Percentiles rank a stretch among this genome's conserved stretches.
Evolutionary conservation across 1,139 yeast genomes (phyloP).

Genomic region (Blastobotrys capitulatus): DNA sequence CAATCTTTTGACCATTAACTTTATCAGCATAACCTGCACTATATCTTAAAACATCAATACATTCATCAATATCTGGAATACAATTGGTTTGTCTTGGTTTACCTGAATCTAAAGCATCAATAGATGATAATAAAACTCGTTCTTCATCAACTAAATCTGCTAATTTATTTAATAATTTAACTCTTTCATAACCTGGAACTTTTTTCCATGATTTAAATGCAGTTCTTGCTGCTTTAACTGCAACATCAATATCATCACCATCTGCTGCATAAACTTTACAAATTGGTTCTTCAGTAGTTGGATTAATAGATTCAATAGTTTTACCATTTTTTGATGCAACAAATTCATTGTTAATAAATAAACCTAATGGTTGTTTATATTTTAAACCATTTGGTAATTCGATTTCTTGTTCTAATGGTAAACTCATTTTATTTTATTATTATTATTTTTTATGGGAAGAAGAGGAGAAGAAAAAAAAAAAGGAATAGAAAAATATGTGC

Average conservation of each 20-base stretch:
- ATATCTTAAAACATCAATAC: slow-evolving; percentile 46
- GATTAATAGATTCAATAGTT: slow-evolving; percentile 38
- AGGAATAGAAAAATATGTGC: not conserved
- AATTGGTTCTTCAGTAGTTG: slow-evolving; percentile 47
- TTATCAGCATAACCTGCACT: slow-evolving; percentile 87
- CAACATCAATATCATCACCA: slow-evolving; percentile 50
- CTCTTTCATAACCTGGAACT: slow-evolving; percentile 43
- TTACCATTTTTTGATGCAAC: slow-evolving; percentile 57
- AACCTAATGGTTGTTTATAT: slow-evolving; percentile 67
- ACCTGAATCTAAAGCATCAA: slow-evolving; percentile 60
- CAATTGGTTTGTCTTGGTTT: slow-evolving; percentile 42
- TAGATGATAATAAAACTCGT: slow-evolving; percentile 44
- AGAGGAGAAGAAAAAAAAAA: slow-evolving; percentile 1
- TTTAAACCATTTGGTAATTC: slow-evolving; percentile 53
- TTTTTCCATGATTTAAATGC: slow-evolving; percentile 50
- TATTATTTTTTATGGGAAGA: not conserved
- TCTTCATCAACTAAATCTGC: slow-evolving; percentile 51
- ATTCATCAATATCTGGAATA: slow-evolving; percentile 53
- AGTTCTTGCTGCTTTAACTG: slow-evolving; percentile 52
- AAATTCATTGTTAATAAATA: slow-evolving; percentile 78
- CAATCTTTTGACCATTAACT: slow-evolving; percentile 62
- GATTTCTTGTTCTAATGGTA: slow-evolving; percentile 28
- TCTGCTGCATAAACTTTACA: slow-evolving; percentile 51
- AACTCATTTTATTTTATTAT: slow-evolving; percentile 6
- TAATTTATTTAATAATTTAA: slow-evolving; percentile 41